Evolutionary conservation across 345 rosid species (phyloP).

Genomic region (Kernera saxatilis): DNA sequence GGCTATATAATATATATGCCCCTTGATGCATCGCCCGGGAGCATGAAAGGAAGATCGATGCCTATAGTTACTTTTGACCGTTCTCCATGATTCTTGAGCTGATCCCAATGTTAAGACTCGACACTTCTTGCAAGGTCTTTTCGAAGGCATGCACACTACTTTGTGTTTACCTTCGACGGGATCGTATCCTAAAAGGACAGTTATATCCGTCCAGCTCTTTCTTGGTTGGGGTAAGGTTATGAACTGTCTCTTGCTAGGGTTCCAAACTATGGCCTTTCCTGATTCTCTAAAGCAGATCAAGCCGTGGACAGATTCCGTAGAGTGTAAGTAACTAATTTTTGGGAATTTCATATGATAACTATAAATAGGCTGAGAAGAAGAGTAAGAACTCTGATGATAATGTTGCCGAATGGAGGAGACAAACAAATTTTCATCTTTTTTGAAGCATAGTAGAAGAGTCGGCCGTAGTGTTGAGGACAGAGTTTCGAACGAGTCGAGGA

Average conservation of each 20-base stretch:
- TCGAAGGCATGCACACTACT: neutral
- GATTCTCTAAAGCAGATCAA: neutral
- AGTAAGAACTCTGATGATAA: neutral
- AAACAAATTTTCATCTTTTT: neutral
- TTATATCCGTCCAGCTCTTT: neutral
- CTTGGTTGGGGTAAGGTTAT: neutral
- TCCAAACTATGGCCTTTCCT: neutral
- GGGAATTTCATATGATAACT: neutral
- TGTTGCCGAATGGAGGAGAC: neutral
- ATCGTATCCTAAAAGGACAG: neutral
- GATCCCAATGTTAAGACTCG: neutral
- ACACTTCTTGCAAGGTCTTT: neutral
- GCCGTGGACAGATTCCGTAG: neutral
- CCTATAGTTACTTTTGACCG: neutral
- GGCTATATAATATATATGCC: neutral
- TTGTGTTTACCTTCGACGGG: neutral
- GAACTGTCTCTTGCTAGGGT: neutral
- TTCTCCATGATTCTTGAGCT: neutral
- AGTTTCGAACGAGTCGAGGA: neutral
- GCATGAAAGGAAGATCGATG: neutral
- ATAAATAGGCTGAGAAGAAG: neutral
- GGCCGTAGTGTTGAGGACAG: neutral
- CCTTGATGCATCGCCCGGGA: neutral
- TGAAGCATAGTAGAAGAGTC: neutral
- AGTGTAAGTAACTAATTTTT: neutral